phyloP scores from a whole-genome alignment of 106 monocot genomes.

The Iris macrosiphon region DNA sequence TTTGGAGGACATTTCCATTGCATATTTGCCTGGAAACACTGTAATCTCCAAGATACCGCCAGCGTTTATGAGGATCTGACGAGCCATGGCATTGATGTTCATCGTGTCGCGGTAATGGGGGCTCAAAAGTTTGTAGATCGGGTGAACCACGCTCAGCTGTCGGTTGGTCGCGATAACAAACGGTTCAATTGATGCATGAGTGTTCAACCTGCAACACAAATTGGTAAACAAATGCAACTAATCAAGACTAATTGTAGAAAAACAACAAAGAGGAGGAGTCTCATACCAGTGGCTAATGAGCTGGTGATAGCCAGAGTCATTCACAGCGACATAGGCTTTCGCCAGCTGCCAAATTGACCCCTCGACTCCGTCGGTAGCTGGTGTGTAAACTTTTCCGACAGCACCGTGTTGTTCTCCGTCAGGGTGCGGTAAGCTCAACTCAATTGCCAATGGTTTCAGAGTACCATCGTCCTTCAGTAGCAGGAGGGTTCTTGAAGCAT shows the following conservation, averaged over 20 bases:
- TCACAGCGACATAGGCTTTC: conserved; percentile 8
- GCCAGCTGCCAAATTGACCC: conserved; percentile 5
- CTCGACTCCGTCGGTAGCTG: neutral
- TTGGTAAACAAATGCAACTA: neutral
- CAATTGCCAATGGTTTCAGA: conserved; percentile 53
- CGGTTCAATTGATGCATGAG: conserved; percentile 51
- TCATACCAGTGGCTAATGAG: conserved; percentile 37
- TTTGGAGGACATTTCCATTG: conserved; percentile 43
- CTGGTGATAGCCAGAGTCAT: conserved; percentile 29
- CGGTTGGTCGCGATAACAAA: conserved; percentile 51
- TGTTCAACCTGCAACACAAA: conserved; percentile 15
- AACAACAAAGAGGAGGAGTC: neutral
- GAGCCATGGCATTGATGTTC: conserved; percentile 45
- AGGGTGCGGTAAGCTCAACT: conserved; percentile 39
- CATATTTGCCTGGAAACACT: conserved; percentile 24
- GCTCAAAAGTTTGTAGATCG: conserved; percentile 38
- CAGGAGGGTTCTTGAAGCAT: conserved; percentile 47
- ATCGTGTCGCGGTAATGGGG: conserved; percentile 60
- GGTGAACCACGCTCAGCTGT: conserved; percentile 48
- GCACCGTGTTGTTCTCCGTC: conserved; percentile 2
- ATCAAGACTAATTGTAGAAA: neutral
- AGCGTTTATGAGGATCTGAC: conserved; percentile 46
- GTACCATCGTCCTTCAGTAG: conserved; percentile 33
- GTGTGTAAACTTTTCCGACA: conserved; percentile 6
- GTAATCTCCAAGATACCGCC: conserved; percentile 42